phyloP scores from a whole-genome alignment of 768 basidiomycete genomes.

The Auricularia cornea region DNA sequence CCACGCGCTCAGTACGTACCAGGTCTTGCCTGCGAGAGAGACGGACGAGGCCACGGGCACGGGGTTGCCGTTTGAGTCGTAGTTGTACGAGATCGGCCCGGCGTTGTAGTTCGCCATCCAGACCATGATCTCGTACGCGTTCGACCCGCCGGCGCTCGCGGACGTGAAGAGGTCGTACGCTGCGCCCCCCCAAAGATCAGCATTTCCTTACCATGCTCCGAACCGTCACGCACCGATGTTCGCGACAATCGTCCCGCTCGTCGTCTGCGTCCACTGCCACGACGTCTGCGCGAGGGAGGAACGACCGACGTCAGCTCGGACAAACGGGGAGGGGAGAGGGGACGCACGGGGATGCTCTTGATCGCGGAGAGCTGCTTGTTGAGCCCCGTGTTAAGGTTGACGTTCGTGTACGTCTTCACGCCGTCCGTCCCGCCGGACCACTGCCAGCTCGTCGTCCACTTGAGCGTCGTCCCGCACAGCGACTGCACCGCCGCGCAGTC shows the following conservation, averaged over 20 bases:
- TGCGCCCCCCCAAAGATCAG: too few relatives aligned
- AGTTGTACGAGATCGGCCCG: slow-evolving; percentile 46
- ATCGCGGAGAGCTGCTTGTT: slow-evolving; percentile 49
- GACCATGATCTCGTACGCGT: slow-evolving; percentile 47
- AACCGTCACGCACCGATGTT: slow-evolving; percentile 21
- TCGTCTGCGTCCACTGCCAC: slow-evolving; percentile 49
- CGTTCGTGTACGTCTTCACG: slow-evolving; percentile 57
- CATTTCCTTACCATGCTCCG: too few relatives aligned
- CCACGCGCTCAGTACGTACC: too few relatives aligned
- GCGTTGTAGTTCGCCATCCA: slow-evolving; percentile 56
- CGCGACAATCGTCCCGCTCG: slow-evolving; percentile 35
- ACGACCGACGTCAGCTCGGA: background rate
- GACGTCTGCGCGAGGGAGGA: slow-evolving; percentile 26
- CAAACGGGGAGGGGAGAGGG: background rate
- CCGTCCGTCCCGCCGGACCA: slow-evolving; percentile 41
- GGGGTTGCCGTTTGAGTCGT: slow-evolving; percentile 38
- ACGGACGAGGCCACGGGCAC: slow-evolving; percentile 38
- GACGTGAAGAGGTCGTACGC: slow-evolving; percentile 63
- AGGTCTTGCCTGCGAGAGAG: slow-evolving; percentile 40
- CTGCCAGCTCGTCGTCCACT: slow-evolving; percentile 45
- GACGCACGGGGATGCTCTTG: slow-evolving; percentile 44
- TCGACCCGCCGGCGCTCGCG: slow-evolving; percentile 36
- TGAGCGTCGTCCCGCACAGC: slow-evolving; percentile 32
- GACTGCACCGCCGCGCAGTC: slow-evolving; percentile 43
- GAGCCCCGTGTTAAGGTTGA: slow-evolving; percentile 33